Base-by-base conservation (phyloP, 345 rosid genomes). In the Lepidium aucheri region DNA sequence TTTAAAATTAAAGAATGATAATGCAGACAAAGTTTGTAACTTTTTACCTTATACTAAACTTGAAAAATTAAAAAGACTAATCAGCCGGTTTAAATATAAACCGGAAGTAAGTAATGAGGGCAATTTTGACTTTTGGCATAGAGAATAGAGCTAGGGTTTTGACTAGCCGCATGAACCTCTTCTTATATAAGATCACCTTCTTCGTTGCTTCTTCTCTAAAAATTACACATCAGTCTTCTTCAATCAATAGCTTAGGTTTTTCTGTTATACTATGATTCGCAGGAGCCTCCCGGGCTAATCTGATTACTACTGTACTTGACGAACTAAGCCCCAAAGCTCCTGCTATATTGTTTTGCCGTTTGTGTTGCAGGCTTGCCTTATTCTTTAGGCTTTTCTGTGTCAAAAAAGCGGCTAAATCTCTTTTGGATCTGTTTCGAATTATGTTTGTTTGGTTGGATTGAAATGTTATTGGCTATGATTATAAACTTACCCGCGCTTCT, bases 231-330 rank as follows among this genome's bases (percentile, higher is more conserved):
- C 9, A 28, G 32, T 5, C 33, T 28, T 39, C 2, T 38, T 54
- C 5, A 2, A n/a, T 54, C 2, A 1, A 26, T 26, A 26, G 50
- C 4, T 4, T 46, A 36, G 16, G 35, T 6, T 28, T 60, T 53
- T 15, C n/a, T 3, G 14, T 6, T 4, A 4, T 41, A 6, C 14
- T 1, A 3, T 26, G 38, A 8, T 7, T 17, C 1, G 74, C 78
- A 63, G 70, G 74, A 57, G 78, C 78, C 82, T 79, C 87, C 91
- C 86, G 86, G 84, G 87, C 86, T 79, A 65, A 68, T 83, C 91
- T 61, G 88, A 80, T 47, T 1, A 49, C 2, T 8, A 32, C 0
- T 7, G 0, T 44, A n/a, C 18, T 3, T 72, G 76, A 72, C 10
- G 76, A 72, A 65, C 1, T 50, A 57, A 50, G 71, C 76, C 76